Evolutionary conservation across 2,329 filamentous ascomycete genomes (phyloP).

Genomic region (Tolypocladium album): DNA sequence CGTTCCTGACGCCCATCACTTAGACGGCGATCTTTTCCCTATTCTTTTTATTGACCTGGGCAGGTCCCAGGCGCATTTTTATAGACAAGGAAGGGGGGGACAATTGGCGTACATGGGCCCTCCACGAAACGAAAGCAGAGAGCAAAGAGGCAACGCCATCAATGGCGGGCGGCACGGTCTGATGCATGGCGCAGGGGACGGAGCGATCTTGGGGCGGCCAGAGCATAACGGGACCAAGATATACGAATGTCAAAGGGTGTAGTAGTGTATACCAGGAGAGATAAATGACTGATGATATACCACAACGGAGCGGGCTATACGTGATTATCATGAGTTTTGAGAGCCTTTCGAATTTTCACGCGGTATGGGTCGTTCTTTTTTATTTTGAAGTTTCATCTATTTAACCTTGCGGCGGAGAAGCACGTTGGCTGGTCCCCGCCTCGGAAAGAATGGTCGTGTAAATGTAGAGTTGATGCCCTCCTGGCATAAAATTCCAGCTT

Average conservation of each 20-base stretch:
- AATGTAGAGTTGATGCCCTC: no score
- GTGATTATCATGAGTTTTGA: not conserved
- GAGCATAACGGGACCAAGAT: not conserved
- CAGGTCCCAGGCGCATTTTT: constrained; percentile 6
- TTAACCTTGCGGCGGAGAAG: no score
- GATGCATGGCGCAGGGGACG: not conserved
- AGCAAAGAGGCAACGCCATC: not conserved
- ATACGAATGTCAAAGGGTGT: constrained; percentile 1
- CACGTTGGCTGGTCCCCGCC: no score
- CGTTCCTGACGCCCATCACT: constrained; percentile 67
- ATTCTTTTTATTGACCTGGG: not conserved
- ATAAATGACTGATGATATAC: not conserved
- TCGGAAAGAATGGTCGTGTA: no score
- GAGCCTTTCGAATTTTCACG: no score
- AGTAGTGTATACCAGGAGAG: constrained; percentile 5
- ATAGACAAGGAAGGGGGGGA: constrained; percentile 1
- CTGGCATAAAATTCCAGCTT: no score
- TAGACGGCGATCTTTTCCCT: constrained; percentile 7
- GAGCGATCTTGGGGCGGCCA: not conserved
- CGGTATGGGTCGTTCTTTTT: no score
- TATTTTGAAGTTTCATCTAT: no score
- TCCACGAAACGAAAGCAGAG: not conserved
- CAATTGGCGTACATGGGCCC: not conserved
- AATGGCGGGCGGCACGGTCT: not conserved
- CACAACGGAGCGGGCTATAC: not conserved